Evolutionary conservation across 2,329 filamentous ascomycete genomes (phyloP).

Genomic region (Venturia pyrina): DNA sequence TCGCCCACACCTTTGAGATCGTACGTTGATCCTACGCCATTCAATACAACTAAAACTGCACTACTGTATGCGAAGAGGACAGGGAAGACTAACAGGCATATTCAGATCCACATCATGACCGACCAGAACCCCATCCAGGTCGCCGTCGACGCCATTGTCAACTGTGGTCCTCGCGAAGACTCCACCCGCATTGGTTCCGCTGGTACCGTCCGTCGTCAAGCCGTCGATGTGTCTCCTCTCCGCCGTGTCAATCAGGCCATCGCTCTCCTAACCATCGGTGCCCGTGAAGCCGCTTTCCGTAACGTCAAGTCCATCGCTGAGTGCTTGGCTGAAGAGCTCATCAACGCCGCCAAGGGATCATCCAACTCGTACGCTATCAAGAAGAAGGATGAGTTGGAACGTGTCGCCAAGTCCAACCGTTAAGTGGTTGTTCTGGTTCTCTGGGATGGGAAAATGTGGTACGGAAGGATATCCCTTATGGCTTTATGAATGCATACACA

Average conservation of each 20-base stretch:
- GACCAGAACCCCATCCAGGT: constrained; percentile 99
- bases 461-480: background rate
- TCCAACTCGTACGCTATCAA: constrained; percentile 99
- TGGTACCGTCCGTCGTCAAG: constrained; percentile 99
- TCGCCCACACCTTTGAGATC: constrained; percentile 98
- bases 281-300: constrained; percentile 97
- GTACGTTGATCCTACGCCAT: constrained; percentile 46
- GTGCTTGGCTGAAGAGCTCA: constrained; percentile 99
- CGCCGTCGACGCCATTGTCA: constrained; percentile 98
- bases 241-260: constrained; percentile 99
- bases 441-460: background rate
- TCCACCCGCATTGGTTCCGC: constrained; percentile 98
- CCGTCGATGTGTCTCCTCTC: constrained; percentile 98
- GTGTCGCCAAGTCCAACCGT: constrained; percentile 99
- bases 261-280: constrained; percentile 95
- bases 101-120: constrained; percentile 99
- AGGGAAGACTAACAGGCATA: constrained; percentile 5
- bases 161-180: constrained; percentile 99
- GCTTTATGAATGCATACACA: constrained; percentile 4
- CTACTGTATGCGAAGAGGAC: background rate
- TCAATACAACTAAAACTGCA: background rate
- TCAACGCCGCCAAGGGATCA: constrained; percentile 99
- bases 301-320: constrained; percentile 99
- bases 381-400: constrained; percentile 99
- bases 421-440: constrained; percentile 42